Base-by-base conservation (phyloP, 768 basidiomycete genomes). In the Rhizopogon rudus region DNA sequence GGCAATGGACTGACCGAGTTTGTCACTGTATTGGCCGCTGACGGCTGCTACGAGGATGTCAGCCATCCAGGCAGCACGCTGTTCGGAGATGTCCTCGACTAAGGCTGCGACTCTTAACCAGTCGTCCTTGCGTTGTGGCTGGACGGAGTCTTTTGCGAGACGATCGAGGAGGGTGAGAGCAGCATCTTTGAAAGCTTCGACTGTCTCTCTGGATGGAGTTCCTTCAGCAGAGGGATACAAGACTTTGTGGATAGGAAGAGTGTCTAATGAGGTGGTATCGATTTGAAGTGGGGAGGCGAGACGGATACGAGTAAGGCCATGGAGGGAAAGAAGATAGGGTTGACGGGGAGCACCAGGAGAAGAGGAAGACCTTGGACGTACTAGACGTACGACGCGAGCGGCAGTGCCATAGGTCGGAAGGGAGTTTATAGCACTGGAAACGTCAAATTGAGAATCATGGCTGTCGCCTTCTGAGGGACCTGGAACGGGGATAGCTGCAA, bases 41-140 rank as follows among this genome's bases (percentile, higher is more conserved):
- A 68, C 59, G 22, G 70, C 66, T 9, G 85, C 78, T 14, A 91
- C 77, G 35, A 92, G 77, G 12, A 90, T 82, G 62, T 92, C 90
- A 0, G 88, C 87, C 78, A 91, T 83, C 82, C 86, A 88, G 3
- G 83, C 79, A 0, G 84, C 81, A 29, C 82, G 74, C 8, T 80
- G 77, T 60, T 81, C 78, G 0, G 84, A 78, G 14, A 86, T 77
- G 39, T 92, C 87, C 56, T 91, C 88, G 9, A 91, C 74, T 81
- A 91, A 86, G 33, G 72, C 73, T 3, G 85, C 77, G 52, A 90
- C 82, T 69, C 85, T 87, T 63, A 77, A 67, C 71, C 85, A 91
- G 6, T 81, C 82, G 35, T 91, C 89, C 55, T 81, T 81, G 55
- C 82, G 75, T 25, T 77, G 68, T 49, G 78, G 75, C 48, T 72